Evolutionary conservation across 805 yeast genomes (phyloP), one percentile per base, ranked within the genome.

Genomic region (Schizosaccharomyces cryophilus): DNA sequence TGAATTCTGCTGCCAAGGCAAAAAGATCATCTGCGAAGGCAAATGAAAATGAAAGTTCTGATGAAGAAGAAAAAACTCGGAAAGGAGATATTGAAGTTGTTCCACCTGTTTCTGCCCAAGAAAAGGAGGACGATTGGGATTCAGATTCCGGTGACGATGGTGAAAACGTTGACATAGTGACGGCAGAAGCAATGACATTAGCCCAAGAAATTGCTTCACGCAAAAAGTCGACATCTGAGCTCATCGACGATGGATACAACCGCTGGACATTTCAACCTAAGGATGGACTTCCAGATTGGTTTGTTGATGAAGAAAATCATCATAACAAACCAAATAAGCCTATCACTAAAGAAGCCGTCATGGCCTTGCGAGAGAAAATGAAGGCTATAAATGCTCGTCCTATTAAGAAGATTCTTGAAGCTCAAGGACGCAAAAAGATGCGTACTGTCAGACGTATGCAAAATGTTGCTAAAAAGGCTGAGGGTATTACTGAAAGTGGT

Each of bases 371-470:
- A 67, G 89, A 83, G 66, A 85, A 84, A 69, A 73, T 80, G 76
- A 81, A 76, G 69, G 84, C 89, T 64, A 74, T 93, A 71, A 93
- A 93, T 72, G 96, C 98, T 11, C 82, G 99, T 71, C 98, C 99
- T 11, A 90, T 93, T 69, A 93, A 93, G 80, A 93, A 93, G 80
- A 96, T 93, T n/a, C 79, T 86, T 66, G 99, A 93, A 73, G 98
- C 98, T 4, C 83, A 87, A 70, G 96, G 95, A 29, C 83, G 98
- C 73, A 90, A 90, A 83, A 85, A 85, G 78, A 78, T 85, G 86
- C 82, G 95, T 72, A 95, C 96, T 3, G 77, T 84, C 67, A 81
- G 83, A 69, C 81, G 95, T 69, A 74, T 90, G 64, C 96, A 89
- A 70, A 84, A 85, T 73, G 73, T 90, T 69, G 85, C 85, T 77